Base-by-base conservation (phyloP, 768 basidiomycete species). In the Trametes maxima region DNA sequence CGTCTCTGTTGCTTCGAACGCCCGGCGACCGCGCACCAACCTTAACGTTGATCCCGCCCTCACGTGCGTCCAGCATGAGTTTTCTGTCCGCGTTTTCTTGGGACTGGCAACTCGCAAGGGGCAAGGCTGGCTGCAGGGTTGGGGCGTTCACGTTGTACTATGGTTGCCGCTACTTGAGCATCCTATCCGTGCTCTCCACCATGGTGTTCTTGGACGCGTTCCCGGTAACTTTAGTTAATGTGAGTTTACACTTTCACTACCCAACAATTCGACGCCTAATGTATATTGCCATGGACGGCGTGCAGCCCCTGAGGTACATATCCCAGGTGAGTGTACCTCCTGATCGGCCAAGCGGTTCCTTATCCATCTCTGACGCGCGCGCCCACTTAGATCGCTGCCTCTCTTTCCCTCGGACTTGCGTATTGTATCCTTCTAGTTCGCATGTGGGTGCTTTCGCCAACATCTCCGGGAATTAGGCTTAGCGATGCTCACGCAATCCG, bases 111-210 rank as follows among this genome's bases (percentile, higher is more conserved):
- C 52, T 63, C 33, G 14, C 51, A 3, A 24, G 46, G 7, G 52
- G 53, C 17, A 54, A 44, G 17, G 17, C 45, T 12, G 57, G 62
- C 22, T 59, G 62, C 47, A 39, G 62, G 6, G 28, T 47, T 0
- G 53, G 62, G 6, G 53, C 57, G 4, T 54, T 63, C 42, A 14
- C 39, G 11, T 2, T 59, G 37, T 63, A 63, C 25, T 49, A 50
- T 19, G 52, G 40, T 11, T 50, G 52, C 42, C 57, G 62, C 42
- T 63, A 63, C 46, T 7, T 63, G 35, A 39, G 57, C n/a, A 19
- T 54, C 5, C 33, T 51, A 1, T 54, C 62, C 22, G 46, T 55
- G 17, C 7, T 58, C 39, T 35, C 48, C 2, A 55, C 42, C 3
- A 39, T 61, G 21, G 35, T 44, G 12, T 61, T 42, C 36, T 33